Base-by-base conservation (phyloP, 371 early-diverging fungal species). In the Dentiscutata heterogama region DNA sequence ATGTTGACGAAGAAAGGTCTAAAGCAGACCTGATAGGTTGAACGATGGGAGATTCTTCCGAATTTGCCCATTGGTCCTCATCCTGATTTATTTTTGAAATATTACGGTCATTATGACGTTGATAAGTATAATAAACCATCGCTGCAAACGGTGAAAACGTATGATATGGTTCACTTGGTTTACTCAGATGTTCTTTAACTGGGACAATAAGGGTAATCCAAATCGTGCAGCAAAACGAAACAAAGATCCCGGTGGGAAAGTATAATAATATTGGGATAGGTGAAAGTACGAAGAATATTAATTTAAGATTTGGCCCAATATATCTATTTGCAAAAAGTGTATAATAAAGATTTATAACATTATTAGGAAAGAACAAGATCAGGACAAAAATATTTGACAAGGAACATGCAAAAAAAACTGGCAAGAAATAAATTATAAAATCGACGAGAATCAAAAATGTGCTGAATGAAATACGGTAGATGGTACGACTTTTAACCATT, bases 341-440 rank as follows among this genome's bases (percentile, higher is more conserved):
- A 6, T 61, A 61, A 25, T 61, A 61, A 61, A 61, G 22, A 8
- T 61, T 22, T 22, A 18, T 11, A 8, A 61, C 10, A 61, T 61
- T 61, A 61, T 61, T 25, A 2, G 20, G 20, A 61, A 61, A 61
- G 25, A 22, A 61, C 7, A 25, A 3, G n/a, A 61, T 61, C 25
- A 61, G 8, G 20, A 61, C 25, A 20, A 61, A 61, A 61, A 22
- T 61, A 14, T n/a, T 61, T 61, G 22, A 2, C 1, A 61, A 61
- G 25, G 61, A n/a, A 22, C 61, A 61, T 8, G 25, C 25, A 25
- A 61, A 22, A 22, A 61, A 61, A 61, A 61, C 61, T 22, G 61
- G 61, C n/a, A 61, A 61, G 25, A 61, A 61, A 61, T 61, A 61
- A 5, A 61, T 61, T 61, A 61, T n/a, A 61, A 61, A 61, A 61